Evolutionary conservation across 768 basidiomycete genomes (phyloP).

Genomic region (Xerocomus potaroensis): DNA sequence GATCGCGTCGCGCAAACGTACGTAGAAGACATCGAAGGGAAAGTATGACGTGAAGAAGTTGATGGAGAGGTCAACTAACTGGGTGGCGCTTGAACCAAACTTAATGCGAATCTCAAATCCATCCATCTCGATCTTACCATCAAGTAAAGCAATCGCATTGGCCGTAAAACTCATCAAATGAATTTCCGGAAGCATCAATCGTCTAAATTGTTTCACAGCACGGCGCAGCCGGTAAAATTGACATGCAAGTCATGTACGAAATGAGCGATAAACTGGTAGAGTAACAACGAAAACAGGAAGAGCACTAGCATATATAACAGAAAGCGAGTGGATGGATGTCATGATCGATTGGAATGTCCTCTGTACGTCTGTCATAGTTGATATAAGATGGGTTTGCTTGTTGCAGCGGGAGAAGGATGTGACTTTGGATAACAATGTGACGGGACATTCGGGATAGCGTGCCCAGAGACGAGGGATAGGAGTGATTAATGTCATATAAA

Average conservation of each 20-base stretch:
- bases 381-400: conserved; percentile 2
- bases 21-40: conserved; percentile 25
- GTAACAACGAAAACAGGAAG: conserved; percentile 11
- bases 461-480: not conserved
- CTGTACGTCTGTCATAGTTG: conserved; percentile 3
- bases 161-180: too few species aligned
- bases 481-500: conserved; percentile 9
- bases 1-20: conserved; percentile 8
- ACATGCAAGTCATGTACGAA: conserved; percentile 9
- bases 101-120: too few species aligned
- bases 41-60: too few species aligned
- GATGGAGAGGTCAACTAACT: too few species aligned
- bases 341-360: conserved; percentile 9
- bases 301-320: conserved; percentile 11
- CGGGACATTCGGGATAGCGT: conserved; percentile 1
- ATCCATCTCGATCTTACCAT: too few species aligned
- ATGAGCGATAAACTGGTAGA: not conserved
- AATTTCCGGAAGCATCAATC: not conserved
- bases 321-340: conserved; percentile 12
- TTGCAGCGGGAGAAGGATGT: not conserved
- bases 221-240: conserved; percentile 13
- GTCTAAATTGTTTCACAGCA: conserved; percentile 1
- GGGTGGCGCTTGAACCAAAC: too few species aligned
- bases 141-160: too few species aligned
- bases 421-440: not conserved